Evolutionary conservation across 441 rosid genomes (phyloP), one percentile per base, ranked within the genome.

Genomic region (Brassica balearica): DNA sequence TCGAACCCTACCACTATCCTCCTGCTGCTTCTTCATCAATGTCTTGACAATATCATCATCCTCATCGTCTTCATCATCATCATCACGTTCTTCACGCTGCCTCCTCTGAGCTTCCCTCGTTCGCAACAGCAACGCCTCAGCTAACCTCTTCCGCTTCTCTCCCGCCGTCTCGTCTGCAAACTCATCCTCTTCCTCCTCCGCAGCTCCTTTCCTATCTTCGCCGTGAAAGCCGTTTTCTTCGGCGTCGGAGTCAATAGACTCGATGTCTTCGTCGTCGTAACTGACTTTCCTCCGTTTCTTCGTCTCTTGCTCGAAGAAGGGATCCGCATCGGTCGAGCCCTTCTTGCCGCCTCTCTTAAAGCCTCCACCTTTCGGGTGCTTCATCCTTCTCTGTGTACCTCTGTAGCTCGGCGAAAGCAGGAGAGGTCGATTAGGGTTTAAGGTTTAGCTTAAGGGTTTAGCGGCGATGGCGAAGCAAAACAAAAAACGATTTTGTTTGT

Each of bases 261-360:
- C 89, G 51, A 91, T 86, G 58, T 85, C 87, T 1, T 81, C 84
- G 61, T 81, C 84, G 38, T 77, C 82, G 73, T 83, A 81, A 12
- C 75, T 82, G 1, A 48, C 71, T 80, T 87, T 90, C 27, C 90
- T 85, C 61, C 95, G 87, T 82, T 87, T 93, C 82, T 84, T 89
- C 5, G 85, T 73, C 27, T 86, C 91, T 4, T 78, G 66, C 25
- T 75, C 82, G 75, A 91, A 93, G 72, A 95, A 89, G 0, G 96
- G 83, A 77, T 93, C 98, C 7, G 78, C 58, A 1, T 80, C 84
- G 68, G 27, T 64, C 1, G 83, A 78, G 78, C 72, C 69, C 64
- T 71, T 85, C 71, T 61, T 82, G 9, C 73, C 75, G 38, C 80
- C 68, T 76, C 72, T 80, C 77, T 65, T 82, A 5, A 72, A 38